Percentiles rank a stretch among this genome's conserved stretches.
phyloP scores from a whole-genome alignment of 768 basidiomycete genomes.

The Xerocomus potaroensis region DNA sequence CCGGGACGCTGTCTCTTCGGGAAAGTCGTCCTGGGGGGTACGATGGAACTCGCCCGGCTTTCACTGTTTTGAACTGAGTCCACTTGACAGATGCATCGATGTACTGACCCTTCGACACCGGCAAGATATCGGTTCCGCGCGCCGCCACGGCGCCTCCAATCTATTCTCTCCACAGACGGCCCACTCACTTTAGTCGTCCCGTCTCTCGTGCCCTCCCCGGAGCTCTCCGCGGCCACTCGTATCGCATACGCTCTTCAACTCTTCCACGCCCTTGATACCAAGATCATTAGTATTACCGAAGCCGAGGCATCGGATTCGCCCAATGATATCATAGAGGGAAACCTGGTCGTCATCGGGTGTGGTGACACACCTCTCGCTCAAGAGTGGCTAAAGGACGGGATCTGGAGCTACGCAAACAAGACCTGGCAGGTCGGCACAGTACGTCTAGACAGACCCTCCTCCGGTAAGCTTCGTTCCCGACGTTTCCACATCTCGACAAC shows the following conservation, averaged over 20 bases:
- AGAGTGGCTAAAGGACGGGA: slow-evolving; percentile 27
- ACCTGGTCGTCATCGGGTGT: slow-evolving; percentile 57
- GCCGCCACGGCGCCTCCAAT: slow-evolving; percentile 49
- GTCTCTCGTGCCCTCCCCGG: slow-evolving; percentile 27
- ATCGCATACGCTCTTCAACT: slow-evolving; percentile 63
- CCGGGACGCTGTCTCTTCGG: not conserved
- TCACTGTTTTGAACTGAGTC: not conserved
- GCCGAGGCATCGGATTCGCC: slow-evolving; percentile 18
- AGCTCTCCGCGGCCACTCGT: slow-evolving; percentile 54
- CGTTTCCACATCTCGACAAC: not conserved
- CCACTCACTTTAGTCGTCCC: slow-evolving; percentile 58
- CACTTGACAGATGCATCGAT: slow-evolving; percentile 5
- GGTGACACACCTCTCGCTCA: slow-evolving; percentile 32
- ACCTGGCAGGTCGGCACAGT: slow-evolving; percentile 11
- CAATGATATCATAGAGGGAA: slow-evolving; percentile 32
- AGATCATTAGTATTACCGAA: slow-evolving; percentile 45
- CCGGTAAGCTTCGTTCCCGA: slow-evolving; percentile 8
- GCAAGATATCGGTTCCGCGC: not conserved
- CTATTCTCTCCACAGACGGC: slow-evolving; percentile 51
- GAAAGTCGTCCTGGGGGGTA: slow-evolving; percentile 22
- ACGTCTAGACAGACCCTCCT: slow-evolving; percentile 20
- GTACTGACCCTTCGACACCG: not conserved
- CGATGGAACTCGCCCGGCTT: not conserved
- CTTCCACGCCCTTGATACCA: slow-evolving; percentile 67
- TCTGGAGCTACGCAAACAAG: slow-evolving; percentile 20